A percentile compares a stretch with the other conserved stretches of the same genome.
phyloP scores from a whole-genome alignment of 345 rosid species.

The Rhodomyrtus tomentosa region DNA sequence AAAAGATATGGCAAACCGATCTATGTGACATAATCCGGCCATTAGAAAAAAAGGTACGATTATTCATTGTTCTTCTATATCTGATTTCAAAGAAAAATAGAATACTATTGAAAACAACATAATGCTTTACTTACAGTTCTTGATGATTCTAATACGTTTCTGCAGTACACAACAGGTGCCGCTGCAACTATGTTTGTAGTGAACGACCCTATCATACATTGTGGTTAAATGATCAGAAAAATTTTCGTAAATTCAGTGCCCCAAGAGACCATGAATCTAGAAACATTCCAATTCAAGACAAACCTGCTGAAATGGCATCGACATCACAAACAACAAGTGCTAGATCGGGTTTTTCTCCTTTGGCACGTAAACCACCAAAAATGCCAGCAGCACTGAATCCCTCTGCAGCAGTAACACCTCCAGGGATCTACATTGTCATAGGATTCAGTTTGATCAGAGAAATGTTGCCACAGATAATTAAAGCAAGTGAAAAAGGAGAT shows the following conservation, averaged over 20 bases:
- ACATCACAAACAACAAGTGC: slow-evolving; percentile 87
- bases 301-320: slow-evolving; percentile 71
- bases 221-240: background rate
- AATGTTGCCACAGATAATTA: background rate
- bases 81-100: background rate
- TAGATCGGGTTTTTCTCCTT: slow-evolving; percentile 83
- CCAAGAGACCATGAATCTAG: background rate
- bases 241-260: background rate
- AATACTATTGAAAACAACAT: background rate
- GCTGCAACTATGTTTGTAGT: slow-evolving; percentile 87
- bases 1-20: background rate
- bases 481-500: background rate
- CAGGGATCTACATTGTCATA: slow-evolving; percentile 43
- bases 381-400: slow-evolving; percentile 85
- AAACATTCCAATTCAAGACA: background rate
- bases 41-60: background rate
- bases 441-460: background rate
- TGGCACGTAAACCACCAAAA: slow-evolving; percentile 77
- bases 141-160: slow-evolving; percentile 35
- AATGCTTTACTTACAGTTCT: slow-evolving; percentile 28
- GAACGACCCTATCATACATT: slow-evolving; percentile 47
- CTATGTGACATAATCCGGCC: background rate
- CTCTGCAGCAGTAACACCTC: slow-evolving; percentile 90
- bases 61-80: background rate
- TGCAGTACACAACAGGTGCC: slow-evolving; percentile 85